Evolutionary conservation across 2,329 filamentous ascomycete species (phyloP), one percentile per base, ranked within the genome.

Genomic region (Sordariomycetes sp.): DNA sequence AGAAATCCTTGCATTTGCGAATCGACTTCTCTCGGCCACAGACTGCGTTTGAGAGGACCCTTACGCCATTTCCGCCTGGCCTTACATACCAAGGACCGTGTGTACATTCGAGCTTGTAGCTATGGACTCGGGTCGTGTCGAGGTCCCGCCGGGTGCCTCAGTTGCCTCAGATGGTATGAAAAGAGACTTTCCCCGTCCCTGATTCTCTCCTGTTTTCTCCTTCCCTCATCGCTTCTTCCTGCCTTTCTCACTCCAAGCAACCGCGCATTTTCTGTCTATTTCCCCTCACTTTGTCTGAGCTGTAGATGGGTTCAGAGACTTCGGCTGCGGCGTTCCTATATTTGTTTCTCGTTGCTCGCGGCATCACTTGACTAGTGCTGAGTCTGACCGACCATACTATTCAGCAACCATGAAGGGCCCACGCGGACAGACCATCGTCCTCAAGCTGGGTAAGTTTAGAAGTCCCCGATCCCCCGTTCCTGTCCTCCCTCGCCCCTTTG

Each of bases 361-460:
- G 57, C 54, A 46, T 37, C 54, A 46, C 46, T 50, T 50, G 46
- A 50, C 25, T 24, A 28, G 14, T 34, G 20, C 18, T 16, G 18
- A 24, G 10, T 22, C 46, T 53, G 55, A 58, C 48, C 22, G 16
- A 53, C 35, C 18, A 34, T 46, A n/a, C 5, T 20, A 46, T 20
- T 46, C 28, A 50, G 56, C 50, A 80, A 81, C 71, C 64, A 89
- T 88, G 85, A 89, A 84, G 76, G 76, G 73, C 50, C 72, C 74
- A 58, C 86, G 83, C 69, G 79, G 83, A 66, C 79, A 90, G 64
- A 90, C 86, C 58, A 82, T 94, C 62, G 89, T 95, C 65, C 93
- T 95, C 67, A 95, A 95, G 76, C 82, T 95, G 63, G 90, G 90
- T 94, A 80, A 70, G 80, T 71, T 28, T n/a, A n/a, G 22, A 24